These are phyloP conservation scores for Durio zibethinus DNA, from an alignment of 345 rosid genomes.

Conservation along the genomic window DNA sequence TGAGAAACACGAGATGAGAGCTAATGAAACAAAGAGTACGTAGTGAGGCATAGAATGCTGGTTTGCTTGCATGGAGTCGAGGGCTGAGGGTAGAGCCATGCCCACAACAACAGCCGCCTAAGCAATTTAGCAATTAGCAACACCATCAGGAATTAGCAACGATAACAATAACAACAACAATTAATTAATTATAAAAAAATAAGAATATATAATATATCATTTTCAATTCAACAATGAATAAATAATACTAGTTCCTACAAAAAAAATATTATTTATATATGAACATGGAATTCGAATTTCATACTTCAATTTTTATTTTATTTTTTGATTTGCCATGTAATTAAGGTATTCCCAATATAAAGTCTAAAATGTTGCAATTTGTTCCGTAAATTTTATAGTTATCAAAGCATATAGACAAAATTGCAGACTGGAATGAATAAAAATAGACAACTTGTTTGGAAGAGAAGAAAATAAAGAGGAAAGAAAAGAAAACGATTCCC, in stretches of 20 bases:
- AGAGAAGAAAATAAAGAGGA: constrained; percentile 3
- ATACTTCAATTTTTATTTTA: neutral
- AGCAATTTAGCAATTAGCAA: neutral
- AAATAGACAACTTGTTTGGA: neutral
- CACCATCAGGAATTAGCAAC: no score
- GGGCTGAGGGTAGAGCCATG: neutral
- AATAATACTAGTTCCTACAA: no score
- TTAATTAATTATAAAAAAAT: neutral
- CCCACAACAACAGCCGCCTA: neutral
- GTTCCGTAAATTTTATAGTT: neutral
- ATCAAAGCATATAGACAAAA: constrained; percentile 1
- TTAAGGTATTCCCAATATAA: neutral
- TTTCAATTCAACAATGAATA: no score
- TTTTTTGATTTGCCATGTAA: neutral
- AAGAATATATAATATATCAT: neutral
- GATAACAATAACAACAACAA: no score
- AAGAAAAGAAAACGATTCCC: constrained; percentile 11
- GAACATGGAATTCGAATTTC: no score
- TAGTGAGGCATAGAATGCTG: neutral
- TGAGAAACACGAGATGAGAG: neutral
- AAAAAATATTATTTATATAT: no score
- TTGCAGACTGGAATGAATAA: neutral
- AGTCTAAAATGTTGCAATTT: neutral
- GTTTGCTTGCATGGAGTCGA: neutral
- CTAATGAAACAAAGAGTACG: neutral